Conservation (phyloP, 306 rosid species). For the Castanea sativa region DNA sequence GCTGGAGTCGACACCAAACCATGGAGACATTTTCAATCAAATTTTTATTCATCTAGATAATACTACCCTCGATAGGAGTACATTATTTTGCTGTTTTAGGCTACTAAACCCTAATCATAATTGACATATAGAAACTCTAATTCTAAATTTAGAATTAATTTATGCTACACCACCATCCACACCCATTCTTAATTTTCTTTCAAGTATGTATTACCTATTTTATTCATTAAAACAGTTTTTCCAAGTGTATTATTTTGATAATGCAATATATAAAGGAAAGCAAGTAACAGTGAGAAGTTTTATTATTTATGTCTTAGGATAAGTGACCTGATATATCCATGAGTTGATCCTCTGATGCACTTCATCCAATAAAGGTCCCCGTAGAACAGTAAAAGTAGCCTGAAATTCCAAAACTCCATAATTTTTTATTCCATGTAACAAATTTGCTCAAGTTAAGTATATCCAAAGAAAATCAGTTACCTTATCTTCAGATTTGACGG, state of each 20-base stretch:
- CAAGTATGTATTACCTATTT: neutral
- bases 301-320: neutral
- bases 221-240: neutral
- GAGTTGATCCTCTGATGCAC: slow-evolving; percentile 52
- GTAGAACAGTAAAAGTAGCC: slow-evolving; percentile 43
- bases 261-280: neutral
- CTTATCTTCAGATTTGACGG: slow-evolving; percentile 37
- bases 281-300: slow-evolving; percentile 7
- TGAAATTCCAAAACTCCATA: slow-evolving; percentile 17
- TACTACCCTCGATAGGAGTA: too few species aligned
- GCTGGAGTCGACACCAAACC: too few species aligned
- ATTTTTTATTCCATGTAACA: neutral
- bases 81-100: too few species aligned
- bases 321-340: slow-evolving; percentile 48
- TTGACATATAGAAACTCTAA: too few species aligned
- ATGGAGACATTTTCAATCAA: too few species aligned
- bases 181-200: neutral
- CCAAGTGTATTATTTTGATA: neutral
- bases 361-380: slow-evolving; percentile 50
- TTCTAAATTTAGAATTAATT: too few species aligned
- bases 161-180: neutral
- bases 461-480: slow-evolving; percentile 4
- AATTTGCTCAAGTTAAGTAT: too few species aligned
- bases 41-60: too few species aligned
- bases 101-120: too few species aligned